Evolutionary conservation across 352 stramenopile species (phyloP), one percentile per base, ranked within the genome.

Genomic region (Peronospora belbahrii): DNA sequence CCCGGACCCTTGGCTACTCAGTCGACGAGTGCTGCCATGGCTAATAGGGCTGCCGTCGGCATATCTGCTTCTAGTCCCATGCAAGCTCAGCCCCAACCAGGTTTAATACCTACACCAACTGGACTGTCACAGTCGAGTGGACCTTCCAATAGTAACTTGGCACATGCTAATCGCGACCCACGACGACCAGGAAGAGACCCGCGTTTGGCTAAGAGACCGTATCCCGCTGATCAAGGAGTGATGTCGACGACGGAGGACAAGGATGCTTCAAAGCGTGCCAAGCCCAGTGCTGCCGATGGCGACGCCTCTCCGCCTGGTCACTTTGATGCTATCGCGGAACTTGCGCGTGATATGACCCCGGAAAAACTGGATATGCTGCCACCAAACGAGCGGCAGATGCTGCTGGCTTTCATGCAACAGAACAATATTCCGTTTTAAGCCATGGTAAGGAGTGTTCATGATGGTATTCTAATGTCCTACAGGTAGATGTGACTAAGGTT

Each of bases 351-450:
- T 51, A 91, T 89, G 74, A 91, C 77, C 11, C 74, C 76, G 17
- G 65, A 89, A 44, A 88, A 91, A 57, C 56, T 91, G 28, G 70
- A 87, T 44, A 70, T 89, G 67, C 62, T 91, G 19, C 73, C 74
- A 4, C 76, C 77, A 6, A 82, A 85, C 45, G 80, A 91, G 56
- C 61, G 77, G 20, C 77, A 91, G 47, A 83, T 91, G 47, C 42
- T 91, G 28, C 32, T 88, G 36, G 58, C 55, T 25, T 91, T 87
- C 57, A 91, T 91, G 80, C 70, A 89, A 58, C 77, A 88, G 59
- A 74, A 90, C 43, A 74, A 76, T 52, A 86, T 90, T 41, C 61
- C 68, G n/a, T 73, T 70, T 52, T 65, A 54, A 39, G 43, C 36
- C 8, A 30, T 14, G 23, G 36, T 48, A n/a, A 48, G 22, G 23